A percentile compares a stretch with the other conserved stretches of the same genome.
Conservation (phyloP, 345 rosid genomes). For the Eucalyptus sp. region DNA sequence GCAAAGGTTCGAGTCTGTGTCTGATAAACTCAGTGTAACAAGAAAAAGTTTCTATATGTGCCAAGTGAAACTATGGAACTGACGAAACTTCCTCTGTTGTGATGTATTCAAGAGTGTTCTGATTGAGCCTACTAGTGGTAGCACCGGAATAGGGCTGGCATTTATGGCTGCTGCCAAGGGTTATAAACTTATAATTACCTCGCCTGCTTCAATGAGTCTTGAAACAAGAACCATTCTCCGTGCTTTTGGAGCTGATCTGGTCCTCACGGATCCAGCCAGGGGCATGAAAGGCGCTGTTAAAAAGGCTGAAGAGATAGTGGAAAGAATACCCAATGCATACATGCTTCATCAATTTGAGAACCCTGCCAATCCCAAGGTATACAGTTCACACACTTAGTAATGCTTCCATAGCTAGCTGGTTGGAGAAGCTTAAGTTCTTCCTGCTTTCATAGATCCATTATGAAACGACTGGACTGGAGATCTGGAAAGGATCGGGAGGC, state of each 20-base stretch:
- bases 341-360: constrained; percentile 66
- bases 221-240: constrained; percentile 70
- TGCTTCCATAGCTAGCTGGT: neutral
- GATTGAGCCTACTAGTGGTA: constrained; percentile 71
- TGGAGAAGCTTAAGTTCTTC: neutral
- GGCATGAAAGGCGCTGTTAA: constrained; percentile 61
- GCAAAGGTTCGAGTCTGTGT: neutral
- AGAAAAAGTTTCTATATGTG: neutral
- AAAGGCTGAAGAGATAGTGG: constrained; percentile 59
- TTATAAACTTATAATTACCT: constrained; percentile 48
- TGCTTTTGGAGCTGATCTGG: constrained; percentile 71
- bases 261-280: constrained; percentile 53
- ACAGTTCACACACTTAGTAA: neutral
- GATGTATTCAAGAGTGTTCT: constrained; percentile 34
- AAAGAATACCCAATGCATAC: constrained; percentile 46
- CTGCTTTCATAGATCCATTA: constrained; percentile 29
- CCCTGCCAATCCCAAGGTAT: constrained; percentile 67
- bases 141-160: constrained; percentile 64
- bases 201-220: constrained; percentile 73
- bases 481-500: constrained; percentile 49
- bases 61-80: neutral
- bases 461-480: constrained; percentile 57
- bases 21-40: neutral
- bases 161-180: constrained; percentile 70
- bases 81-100: neutral